Evolutionary conservation across 768 basidiomycete species (phyloP), one percentile per base, ranked within the genome.

Genomic region (Termitomyces bulborhizus): DNA sequence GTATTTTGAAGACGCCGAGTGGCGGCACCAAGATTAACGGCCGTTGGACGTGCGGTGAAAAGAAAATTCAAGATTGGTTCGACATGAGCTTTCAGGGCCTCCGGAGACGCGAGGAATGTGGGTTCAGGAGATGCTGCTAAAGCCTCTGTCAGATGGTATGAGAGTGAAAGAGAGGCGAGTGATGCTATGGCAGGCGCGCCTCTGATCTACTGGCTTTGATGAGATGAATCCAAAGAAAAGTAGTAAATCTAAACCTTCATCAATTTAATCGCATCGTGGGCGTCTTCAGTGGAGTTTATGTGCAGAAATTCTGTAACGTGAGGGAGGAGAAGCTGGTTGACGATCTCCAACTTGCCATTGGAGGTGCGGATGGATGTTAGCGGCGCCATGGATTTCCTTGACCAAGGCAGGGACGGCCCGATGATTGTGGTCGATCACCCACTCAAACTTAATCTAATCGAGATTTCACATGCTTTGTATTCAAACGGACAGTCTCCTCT

Each of bases 161-260:
- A 81, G 52, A 96, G 73, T 0, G 89, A 81, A 13, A 96, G 83
- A 1, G 92, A 83, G 6, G 94, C 95, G 12, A 98, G 83, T 1
- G 93, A 93, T 1, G 88, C 95, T 44, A 98, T 98, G 16, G 95
- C 96, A 1, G 95, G 95, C 4, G 95, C 96, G 5, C 95, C 95
- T 46, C 96, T 85, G 57, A 81, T 81, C 75, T 79, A 64, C 46
- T 55, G 47, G 46, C 34, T 31, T 39, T n/a, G n/a, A 50, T 55
- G 51, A 58, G 56, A 55, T 36, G n/a, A 37, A n/a, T 11, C 7
- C 36, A 7, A n/a, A n/a, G 41, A 12, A 21, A 18, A 21, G 42
- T 58, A 66, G 55, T 18, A 50, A 26, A 43, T 44, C 32, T 43
- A 34, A 60, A 86, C 93, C 81, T 93, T 95, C 95, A 98, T 98